Evolutionary conservation across 225 moss, liverwort and hornwort species (phyloP).

Genomic region (Straminergon stramineum): DNA sequence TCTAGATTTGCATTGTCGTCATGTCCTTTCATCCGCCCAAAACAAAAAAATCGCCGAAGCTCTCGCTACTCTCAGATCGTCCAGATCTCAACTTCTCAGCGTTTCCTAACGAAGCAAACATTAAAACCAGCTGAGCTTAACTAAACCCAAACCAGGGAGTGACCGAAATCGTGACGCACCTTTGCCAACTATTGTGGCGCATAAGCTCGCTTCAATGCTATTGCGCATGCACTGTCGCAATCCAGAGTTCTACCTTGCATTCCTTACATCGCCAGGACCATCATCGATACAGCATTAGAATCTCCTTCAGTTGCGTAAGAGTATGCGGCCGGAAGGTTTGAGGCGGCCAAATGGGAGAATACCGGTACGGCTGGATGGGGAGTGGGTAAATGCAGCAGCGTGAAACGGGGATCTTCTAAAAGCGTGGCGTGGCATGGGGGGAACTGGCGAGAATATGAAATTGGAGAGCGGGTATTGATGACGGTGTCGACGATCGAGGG

Average conservation of each 20-base stretch:
- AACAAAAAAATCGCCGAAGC: neutral
- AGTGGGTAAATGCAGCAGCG: neutral
- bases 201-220: neutral
- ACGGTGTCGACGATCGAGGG: neutral
- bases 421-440: neutral
- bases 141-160: neutral
- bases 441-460: neutral
- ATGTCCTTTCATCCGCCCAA: neutral
- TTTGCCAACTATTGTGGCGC: neutral
- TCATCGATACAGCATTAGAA: neutral
- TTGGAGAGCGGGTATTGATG: neutral
- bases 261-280: neutral
- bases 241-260: neutral
- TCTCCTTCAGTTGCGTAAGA: neutral
- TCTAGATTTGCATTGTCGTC: neutral
- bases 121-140: neutral
- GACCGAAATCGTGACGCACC: neutral
- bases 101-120: neutral
- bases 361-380: neutral
- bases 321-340: neutral
- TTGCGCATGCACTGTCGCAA: neutral
- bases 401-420: slow-evolving; percentile 3
- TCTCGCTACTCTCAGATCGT: neutral
- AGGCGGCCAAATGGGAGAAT: too few relatives aligned
- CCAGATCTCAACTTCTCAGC: neutral